phyloP scores from a whole-genome alignment of 352 stramenopile genomes.

The Elongisporangium prolatum region DNA sequence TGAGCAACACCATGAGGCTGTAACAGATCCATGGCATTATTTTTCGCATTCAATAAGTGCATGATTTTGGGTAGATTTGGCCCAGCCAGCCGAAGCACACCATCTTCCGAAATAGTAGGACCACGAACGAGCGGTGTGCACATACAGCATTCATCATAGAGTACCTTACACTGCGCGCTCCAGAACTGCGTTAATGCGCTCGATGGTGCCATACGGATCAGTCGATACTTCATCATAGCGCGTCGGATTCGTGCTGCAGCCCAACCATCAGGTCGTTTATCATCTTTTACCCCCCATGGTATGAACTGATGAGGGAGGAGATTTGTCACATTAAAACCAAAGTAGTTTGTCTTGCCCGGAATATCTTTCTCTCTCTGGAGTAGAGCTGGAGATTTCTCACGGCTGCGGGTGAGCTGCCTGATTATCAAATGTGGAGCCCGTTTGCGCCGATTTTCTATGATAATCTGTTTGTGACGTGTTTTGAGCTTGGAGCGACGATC shows the following conservation, averaged over 20 bases:
- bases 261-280: slow-evolving; percentile 49
- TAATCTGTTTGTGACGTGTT: neutral
- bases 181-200: slow-evolving; percentile 43
- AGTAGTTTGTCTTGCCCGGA: neutral
- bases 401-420: neutral
- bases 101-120: slow-evolving; percentile 43
- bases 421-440: neutral
- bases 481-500: neutral
- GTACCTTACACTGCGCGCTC: slow-evolving; percentile 48
- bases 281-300: slow-evolving; percentile 3
- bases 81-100: slow-evolving; percentile 54
- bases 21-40: slow-evolving; percentile 57
- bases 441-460: neutral
- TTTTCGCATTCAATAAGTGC: slow-evolving; percentile 47
- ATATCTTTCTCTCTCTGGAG: neutral
- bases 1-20: slow-evolving; percentile 59
- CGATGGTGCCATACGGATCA: slow-evolving; percentile 36
- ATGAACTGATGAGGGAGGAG: neutral
- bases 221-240: slow-evolving; percentile 53
- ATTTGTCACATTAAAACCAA: neutral
- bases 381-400: neutral
- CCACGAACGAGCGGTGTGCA: slow-evolving; percentile 52
- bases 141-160: slow-evolving; percentile 77
- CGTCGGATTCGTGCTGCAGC: slow-evolving; percentile 45
- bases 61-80: slow-evolving; percentile 65